These are phyloP conservation scores for Aspergillus sp. DNA, from an alignment of 2,329 filamentous ascomycete genomes.

Conservation along the genomic window DNA sequence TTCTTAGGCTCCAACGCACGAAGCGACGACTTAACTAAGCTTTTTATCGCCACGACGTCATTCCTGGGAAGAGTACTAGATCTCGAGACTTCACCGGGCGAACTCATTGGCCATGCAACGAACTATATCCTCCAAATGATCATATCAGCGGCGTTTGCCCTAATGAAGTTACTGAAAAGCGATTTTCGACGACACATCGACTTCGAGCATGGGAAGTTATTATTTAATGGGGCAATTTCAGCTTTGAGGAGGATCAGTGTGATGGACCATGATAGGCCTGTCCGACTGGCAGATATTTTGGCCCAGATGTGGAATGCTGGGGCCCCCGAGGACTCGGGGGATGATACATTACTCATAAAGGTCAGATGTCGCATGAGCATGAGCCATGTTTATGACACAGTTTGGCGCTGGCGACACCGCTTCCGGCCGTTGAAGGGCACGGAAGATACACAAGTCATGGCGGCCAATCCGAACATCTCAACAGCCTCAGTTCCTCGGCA, in stretches of 20 bases:
- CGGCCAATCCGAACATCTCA: conserved; percentile 39
- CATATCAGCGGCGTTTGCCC: conserved; percentile 61
- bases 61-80: conserved; percentile 48
- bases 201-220: conserved; percentile 52
- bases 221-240: conserved; percentile 59
- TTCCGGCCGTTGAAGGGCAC: conserved; percentile 64
- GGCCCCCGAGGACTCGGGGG: conserved; percentile 30
- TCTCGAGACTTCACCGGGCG: conserved; percentile 44
- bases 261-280: conserved; percentile 61
- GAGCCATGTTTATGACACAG: conserved; percentile 64
- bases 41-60: conserved; percentile 46
- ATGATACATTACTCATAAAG: conserved; percentile 55
- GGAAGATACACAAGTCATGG: conserved; percentile 63
- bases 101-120: conserved; percentile 53
- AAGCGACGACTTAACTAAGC: conserved; percentile 44
- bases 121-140: conserved; percentile 68
- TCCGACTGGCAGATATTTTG: conserved; percentile 62
- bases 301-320: conserved; percentile 63
- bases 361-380: conserved; percentile 66
- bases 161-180: conserved; percentile 65
- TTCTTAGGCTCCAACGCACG: conserved; percentile 46
- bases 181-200: conserved; percentile 59
- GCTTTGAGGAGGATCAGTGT: conserved; percentile 61
- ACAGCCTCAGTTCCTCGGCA: conserved; percentile 25
- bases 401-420: conserved; percentile 65